Percentiles rank a stretch among this genome's conserved stretches.
These are phyloP conservation scores for Colletotrichum navitas DNA, from an alignment of 2,329 filamentous ascomycete genomes.

Conservation along the genomic window DNA sequence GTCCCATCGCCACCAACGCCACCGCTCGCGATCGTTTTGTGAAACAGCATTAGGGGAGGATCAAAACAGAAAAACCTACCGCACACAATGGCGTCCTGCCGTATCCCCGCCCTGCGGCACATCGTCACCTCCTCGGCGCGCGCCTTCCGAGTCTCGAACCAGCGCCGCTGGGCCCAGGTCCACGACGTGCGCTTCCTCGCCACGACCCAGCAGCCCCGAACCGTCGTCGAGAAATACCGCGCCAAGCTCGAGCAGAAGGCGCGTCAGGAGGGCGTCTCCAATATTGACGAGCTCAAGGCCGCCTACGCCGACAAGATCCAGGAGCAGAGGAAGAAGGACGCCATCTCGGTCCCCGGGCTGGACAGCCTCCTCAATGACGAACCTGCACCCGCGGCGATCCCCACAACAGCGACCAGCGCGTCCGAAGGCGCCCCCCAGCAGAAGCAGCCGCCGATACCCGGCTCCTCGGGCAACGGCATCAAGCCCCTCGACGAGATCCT, in stretches of 20 bases:
- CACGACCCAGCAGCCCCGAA: slow-evolving; percentile 76
- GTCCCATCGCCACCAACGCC: slow-evolving; percentile 7
- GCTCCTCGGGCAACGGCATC: slow-evolving; percentile 48
- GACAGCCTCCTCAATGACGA: slow-evolving; percentile 45
- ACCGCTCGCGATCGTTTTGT: background rate
- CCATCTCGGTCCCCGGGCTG: slow-evolving; percentile 59
- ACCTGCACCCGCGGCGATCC: slow-evolving; percentile 49
- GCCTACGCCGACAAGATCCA: slow-evolving; percentile 89
- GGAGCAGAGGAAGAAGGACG: slow-evolving; percentile 75
- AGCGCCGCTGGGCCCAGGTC: slow-evolving; percentile 90
- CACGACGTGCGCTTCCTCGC: slow-evolving; percentile 92
- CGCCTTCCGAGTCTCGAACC: slow-evolving; percentile 57
- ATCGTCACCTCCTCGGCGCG: slow-evolving; percentile 53
- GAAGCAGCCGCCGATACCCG: slow-evolving; percentile 38
- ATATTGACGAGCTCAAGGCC: slow-evolving; percentile 81
- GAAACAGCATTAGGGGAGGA: background rate
- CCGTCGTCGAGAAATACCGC: slow-evolving; percentile 86
- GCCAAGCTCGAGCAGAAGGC: slow-evolving; percentile 88
- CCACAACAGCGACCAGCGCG: slow-evolving; percentile 26
- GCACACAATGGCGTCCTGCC: slow-evolving; percentile 62
- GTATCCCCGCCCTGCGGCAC: slow-evolving; percentile 63
- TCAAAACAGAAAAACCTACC: slow-evolving; percentile 19
- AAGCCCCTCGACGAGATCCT: slow-evolving; percentile 69
- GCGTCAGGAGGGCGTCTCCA: slow-evolving; percentile 75
- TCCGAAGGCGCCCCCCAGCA: background rate